Conservation (phyloP, 805 yeast genomes). For the Debaryomyces prosopidis region DNA sequence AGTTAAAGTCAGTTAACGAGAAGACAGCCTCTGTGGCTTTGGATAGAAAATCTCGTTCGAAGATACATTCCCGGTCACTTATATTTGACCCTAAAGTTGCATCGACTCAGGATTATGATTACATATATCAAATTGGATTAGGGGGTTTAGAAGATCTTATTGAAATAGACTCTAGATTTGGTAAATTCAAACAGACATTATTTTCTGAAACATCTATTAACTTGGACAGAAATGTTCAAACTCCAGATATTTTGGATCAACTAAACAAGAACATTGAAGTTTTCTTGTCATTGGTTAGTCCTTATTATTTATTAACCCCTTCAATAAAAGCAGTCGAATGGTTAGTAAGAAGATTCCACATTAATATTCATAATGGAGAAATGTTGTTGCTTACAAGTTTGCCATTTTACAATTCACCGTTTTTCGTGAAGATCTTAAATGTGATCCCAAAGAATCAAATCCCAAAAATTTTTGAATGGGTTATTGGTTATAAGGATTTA, state of each 20-base stretch:
- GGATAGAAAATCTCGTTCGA: slow-evolving; percentile 84
- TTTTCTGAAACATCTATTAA: slow-evolving; percentile 80
- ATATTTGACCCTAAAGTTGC: slow-evolving; percentile 85
- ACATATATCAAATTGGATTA: slow-evolving; percentile 66
- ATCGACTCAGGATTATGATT: slow-evolving; percentile 90
- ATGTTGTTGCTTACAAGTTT: slow-evolving; percentile 65
- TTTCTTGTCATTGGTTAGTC: slow-evolving; percentile 71
- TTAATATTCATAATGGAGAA: slow-evolving; percentile 81
- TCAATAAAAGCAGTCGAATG: slow-evolving; percentile 87
- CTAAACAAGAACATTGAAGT: slow-evolving; percentile 73
- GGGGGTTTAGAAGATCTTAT: slow-evolving; percentile 78
- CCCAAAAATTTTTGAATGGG: slow-evolving; percentile 80
- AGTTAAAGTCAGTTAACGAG: slow-evolving; percentile 68
- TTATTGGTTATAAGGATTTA: slow-evolving; percentile 63
- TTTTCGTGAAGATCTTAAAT: slow-evolving; percentile 74
- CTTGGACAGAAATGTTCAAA: slow-evolving; percentile 80
- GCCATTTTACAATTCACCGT: slow-evolving; percentile 76
- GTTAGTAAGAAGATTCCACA: slow-evolving; percentile 88
- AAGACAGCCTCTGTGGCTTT: slow-evolving; percentile 70
- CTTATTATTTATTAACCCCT: slow-evolving; percentile 73
- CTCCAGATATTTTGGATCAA: slow-evolving; percentile 72
- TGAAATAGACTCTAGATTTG: slow-evolving; percentile 72
- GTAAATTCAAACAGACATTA: slow-evolving; percentile 65
- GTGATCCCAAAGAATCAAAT: slow-evolving; percentile 58
- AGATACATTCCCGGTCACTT: slow-evolving; percentile 84